These are phyloP conservation scores for Lizonia empirigonia DNA, from an alignment of 2,329 filamentous ascomycete species.

Conservation along the genomic window DNA sequence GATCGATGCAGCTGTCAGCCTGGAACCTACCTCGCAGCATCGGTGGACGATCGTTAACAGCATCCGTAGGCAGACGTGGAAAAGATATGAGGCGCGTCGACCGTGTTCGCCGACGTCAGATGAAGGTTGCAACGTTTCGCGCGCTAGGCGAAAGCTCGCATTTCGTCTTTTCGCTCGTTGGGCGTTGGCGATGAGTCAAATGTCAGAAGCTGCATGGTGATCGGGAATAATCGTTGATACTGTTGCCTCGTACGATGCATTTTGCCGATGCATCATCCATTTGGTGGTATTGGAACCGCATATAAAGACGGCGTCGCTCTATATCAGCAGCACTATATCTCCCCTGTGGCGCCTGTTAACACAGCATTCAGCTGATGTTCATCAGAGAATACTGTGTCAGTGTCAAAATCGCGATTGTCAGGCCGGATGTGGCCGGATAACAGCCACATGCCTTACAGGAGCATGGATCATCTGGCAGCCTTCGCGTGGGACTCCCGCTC, in stretches of 20 bases:
- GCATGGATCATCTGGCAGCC: constrained; percentile 8
- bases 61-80: background rate
- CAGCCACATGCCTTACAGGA: constrained; percentile 12
- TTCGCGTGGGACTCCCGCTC: constrained; percentile 18
- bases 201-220: constrained; percentile 7
- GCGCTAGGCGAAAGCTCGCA: constrained; percentile 14
- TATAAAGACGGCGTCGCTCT: background rate
- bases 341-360: too few species aligned
- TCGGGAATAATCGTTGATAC: constrained; percentile 9
- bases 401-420: constrained; percentile 9
- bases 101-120: constrained; percentile 11
- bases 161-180: background rate
- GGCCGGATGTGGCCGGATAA: constrained; percentile 30
- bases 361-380: too few species aligned
- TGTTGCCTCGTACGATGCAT: constrained; percentile 11
- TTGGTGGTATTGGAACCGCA: too few species aligned
- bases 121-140: constrained; percentile 1
- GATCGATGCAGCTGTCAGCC: background rate
- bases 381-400: background rate
- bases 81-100: background rate
- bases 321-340: too few species aligned
- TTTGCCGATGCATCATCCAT: constrained; percentile 2
- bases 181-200: constrained; percentile 22
- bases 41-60: background rate
- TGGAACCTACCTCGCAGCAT: background rate